These are phyloP conservation scores for Salisapilia sapeloensis DNA, from an alignment of 352 stramenopile genomes.

Conservation along the genomic window DNA sequence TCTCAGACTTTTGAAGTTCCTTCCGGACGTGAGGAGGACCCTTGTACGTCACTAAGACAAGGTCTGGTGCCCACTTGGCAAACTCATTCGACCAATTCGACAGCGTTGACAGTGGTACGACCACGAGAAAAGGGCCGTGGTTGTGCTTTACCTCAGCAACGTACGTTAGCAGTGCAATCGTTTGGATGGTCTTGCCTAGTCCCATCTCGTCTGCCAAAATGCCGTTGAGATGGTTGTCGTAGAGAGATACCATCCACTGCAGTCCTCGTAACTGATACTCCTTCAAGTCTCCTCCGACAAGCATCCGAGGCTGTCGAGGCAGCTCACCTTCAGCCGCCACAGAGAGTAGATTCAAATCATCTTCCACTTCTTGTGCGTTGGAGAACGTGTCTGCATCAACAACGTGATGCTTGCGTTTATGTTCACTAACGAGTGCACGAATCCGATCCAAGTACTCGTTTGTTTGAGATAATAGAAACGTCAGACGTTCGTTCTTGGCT, in stretches of 20 bases:
- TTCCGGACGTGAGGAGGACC: constrained; percentile 63
- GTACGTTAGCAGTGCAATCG: constrained; percentile 73
- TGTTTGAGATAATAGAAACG: constrained; percentile 92
- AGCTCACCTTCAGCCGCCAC: constrained; percentile 72
- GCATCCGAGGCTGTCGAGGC: constrained; percentile 87
- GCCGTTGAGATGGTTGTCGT: constrained; percentile 97
- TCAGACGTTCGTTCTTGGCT: constrained; percentile 95
- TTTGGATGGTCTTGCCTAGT: constrained; percentile 79
- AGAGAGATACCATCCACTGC: constrained; percentile 99
- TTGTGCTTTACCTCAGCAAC: constrained; percentile 75
- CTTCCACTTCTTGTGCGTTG: constrained; percentile 21
- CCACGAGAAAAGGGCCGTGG: constrained; percentile 93
- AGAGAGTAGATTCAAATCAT: constrained; percentile 75
- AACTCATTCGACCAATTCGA: constrained; percentile 92
- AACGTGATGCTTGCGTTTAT: constrained; percentile 75
- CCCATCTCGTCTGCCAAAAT: constrained; percentile 97
- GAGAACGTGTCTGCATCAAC: constrained; percentile 8
- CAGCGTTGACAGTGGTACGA: constrained; percentile 92
- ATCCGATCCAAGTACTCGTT: constrained; percentile 95
- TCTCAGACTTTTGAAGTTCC: constrained; percentile 62
- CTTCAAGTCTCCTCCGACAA: constrained; percentile 92
- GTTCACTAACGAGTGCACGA: constrained; percentile 79
- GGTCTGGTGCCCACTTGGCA: constrained; percentile 86
- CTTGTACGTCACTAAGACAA: constrained; percentile 97
- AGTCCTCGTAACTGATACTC: constrained; percentile 97